Percentiles rank a stretch among this genome's conserved stretches.
phyloP scores from a whole-genome alignment of 495 filamentous ascomycete genomes.

The Podospora bellae-mahoneyi region DNA sequence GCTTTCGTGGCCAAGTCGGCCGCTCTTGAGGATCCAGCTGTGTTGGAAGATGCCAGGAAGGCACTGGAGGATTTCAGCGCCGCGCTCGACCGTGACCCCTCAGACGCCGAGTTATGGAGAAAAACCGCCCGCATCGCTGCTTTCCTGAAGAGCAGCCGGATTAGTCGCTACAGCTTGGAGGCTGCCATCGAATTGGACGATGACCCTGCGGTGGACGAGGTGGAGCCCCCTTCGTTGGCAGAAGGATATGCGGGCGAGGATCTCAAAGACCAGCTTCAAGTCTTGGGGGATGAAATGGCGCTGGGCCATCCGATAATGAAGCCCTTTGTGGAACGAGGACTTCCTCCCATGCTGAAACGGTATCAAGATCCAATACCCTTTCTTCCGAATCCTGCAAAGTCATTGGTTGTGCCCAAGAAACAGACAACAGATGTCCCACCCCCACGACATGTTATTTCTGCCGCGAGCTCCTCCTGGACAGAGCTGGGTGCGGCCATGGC shows the following conservation, averaged over 20 bases:
- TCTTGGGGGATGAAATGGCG: conserved; percentile 69
- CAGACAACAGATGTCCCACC: conserved; percentile 47
- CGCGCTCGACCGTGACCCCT: conserved; percentile 84
- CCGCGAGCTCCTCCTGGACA: conserved; percentile 39
- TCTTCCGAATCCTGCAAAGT: conserved; percentile 55
- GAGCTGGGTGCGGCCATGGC: conserved; percentile 43
- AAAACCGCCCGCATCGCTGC: conserved; percentile 73
- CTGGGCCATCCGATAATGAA: conserved; percentile 64
- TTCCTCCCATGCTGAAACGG: conserved; percentile 60
- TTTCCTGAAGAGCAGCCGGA: conserved; percentile 68
- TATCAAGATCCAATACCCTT: conserved; percentile 76
- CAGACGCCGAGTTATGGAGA: conserved; percentile 93
- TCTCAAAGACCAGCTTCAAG: conserved; percentile 61
- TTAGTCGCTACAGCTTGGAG: conserved; percentile 85
- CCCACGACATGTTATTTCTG: conserved; percentile 48
- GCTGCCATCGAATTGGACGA: conserved; percentile 86
- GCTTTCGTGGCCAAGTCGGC: conserved; percentile 28
- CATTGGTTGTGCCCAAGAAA: conserved; percentile 28
- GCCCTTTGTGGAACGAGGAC: conserved; percentile 56
- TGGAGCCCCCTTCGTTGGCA: conserved; percentile 76
- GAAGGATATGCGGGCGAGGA: conserved; percentile 81
- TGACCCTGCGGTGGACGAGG: conserved; percentile 61
- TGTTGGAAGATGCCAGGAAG: conserved; percentile 39
- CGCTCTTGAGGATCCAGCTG: conserved; percentile 38
- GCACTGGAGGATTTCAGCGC: conserved; percentile 64